These are phyloP conservation scores for Aspergillus brasiliensis DNA, from an alignment of 2,329 filamentous ascomycete species.

Conservation along the genomic window DNA sequence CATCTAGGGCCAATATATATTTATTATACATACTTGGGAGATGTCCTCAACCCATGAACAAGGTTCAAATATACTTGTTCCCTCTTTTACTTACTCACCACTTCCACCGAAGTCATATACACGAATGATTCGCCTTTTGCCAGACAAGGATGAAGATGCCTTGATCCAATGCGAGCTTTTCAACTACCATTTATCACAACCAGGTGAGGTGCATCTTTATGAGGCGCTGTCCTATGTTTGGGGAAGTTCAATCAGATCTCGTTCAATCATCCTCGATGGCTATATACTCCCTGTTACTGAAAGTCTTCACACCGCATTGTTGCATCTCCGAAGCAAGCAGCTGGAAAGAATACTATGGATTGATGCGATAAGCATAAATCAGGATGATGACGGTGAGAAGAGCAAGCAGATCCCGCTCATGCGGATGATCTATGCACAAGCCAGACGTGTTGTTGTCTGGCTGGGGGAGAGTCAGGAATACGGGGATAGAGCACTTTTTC, in stretches of 20 bases:
- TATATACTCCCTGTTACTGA: neutral
- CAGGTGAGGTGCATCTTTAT: neutral
- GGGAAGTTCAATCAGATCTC: neutral
- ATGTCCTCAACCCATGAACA: neutral
- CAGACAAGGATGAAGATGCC: neutral
- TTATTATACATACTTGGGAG: no score
- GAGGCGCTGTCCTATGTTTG: slow-evolving; percentile 1
- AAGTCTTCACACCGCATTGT: slow-evolving; percentile 5
- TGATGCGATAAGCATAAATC: slow-evolving; percentile 27
- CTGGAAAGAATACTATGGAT: slow-evolving; percentile 16
- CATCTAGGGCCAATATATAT: no score
- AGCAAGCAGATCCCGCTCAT: slow-evolving; percentile 23
- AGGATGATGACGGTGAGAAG: slow-evolving; percentile 24
- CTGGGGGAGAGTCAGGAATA: slow-evolving; percentile 9
- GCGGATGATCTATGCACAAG: slow-evolving; percentile 20
- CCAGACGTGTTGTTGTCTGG: slow-evolving; percentile 18
- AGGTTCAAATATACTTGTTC: neutral
- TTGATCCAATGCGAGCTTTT: neutral
- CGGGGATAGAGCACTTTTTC: no score
- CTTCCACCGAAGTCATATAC: neutral
- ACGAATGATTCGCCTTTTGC: slow-evolving; percentile 5
- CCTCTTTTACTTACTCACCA: neutral
- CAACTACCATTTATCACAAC: neutral
- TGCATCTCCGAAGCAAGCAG: neutral
- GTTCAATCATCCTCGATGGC: neutral